Base-by-base conservation (phyloP, 192 early-diverging fungal species). In the Entomortierella beljakovae region DNA sequence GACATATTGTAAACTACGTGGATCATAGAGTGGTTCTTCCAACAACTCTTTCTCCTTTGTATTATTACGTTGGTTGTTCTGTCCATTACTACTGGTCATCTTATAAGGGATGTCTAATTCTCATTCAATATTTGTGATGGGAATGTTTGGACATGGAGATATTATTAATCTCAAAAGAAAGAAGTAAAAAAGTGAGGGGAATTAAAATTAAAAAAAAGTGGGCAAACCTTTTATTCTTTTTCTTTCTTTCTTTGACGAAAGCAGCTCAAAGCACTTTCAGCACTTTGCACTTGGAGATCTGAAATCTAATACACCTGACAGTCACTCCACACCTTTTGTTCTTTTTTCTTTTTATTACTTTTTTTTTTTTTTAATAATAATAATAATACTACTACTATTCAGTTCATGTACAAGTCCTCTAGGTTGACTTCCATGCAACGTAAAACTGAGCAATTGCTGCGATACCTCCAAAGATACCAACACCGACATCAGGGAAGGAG, bases 391-490 rank as follows among this genome's bases (percentile, higher is more conserved):
- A n/a, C n/a, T n/a, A n/a, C n/a, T n/a, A n/a, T n/a, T n/a, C n/a
- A n/a, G n/a, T n/a, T n/a, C n/a, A n/a, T n/a, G n/a, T n/a, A n/a
- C n/a, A 1, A 37, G 33, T 25, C 13, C 10, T n/a, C 52, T 77
- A 77, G 20, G 90, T 84, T 23, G 89, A 86, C 67, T 92, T 90
- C 96, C 97, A 98, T 5, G 93, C 90, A 28, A 87, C 86, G 72
- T 90, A 91, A 38, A 95, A 84, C 80, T 97, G 95, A 9, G 89
- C 90, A 33, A 94, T 51, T 9, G 96, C 92, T 23, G 97, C 97
- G 69, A 97, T 84, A n/a, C 94, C 95, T 74, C 97, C 97, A 83
- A 91, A 99, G 33, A 95, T 80, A 58, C 96, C 96, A 28, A 98
- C 95, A 2, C 90, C 92, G 2, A 95, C 89, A 71, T 99, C 97